Evolutionary conservation across 164 flowering plant species (phyloP).

Genomic region (Buxus sempervirens): DNA sequence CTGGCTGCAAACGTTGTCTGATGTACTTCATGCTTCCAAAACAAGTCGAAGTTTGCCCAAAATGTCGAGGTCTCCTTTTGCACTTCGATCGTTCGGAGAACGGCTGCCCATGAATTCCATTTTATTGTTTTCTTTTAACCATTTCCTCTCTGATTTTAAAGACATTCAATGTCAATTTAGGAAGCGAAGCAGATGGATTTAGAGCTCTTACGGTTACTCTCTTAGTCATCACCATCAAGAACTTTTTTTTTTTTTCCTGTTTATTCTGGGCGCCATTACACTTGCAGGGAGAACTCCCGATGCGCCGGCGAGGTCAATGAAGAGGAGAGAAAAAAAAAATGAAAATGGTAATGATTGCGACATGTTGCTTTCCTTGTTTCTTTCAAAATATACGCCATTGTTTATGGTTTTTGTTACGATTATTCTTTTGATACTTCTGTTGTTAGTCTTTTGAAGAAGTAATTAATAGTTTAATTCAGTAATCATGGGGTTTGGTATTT

Average conservation of each 20-base stretch:
- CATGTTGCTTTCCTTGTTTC: conserved; percentile 15
- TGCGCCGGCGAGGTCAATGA: conserved; percentile 24
- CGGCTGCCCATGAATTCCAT: neutral
- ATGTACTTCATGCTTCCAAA: conserved; percentile 89
- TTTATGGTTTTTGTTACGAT: neutral
- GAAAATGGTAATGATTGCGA: conserved; percentile 25
- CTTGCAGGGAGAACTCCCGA: conserved; percentile 4
- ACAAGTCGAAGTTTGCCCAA: conserved; percentile 61
- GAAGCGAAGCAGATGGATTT: neutral
- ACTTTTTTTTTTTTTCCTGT: neutral
- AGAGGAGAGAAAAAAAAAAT: conserved; percentile 16
- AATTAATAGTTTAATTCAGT: too few species aligned
- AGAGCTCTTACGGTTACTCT: neutral
- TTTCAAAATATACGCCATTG: neutral
- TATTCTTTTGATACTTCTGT: neutral
- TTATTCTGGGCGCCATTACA: neutral
- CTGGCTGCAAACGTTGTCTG: conserved; percentile 79
- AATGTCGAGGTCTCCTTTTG: conserved; percentile 61
- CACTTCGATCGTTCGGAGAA: conserved; percentile 55
- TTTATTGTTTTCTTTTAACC: neutral
- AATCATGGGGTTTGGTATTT: too few species aligned
- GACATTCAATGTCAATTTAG: neutral
- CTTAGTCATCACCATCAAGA: neutral
- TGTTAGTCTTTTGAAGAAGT: neutral
- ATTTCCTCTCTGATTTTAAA: neutral